These are phyloP conservation scores for Fraxinus pennsylvanica DNA, from an alignment of 257 asterid genomes.

Conservation along the genomic window DNA sequence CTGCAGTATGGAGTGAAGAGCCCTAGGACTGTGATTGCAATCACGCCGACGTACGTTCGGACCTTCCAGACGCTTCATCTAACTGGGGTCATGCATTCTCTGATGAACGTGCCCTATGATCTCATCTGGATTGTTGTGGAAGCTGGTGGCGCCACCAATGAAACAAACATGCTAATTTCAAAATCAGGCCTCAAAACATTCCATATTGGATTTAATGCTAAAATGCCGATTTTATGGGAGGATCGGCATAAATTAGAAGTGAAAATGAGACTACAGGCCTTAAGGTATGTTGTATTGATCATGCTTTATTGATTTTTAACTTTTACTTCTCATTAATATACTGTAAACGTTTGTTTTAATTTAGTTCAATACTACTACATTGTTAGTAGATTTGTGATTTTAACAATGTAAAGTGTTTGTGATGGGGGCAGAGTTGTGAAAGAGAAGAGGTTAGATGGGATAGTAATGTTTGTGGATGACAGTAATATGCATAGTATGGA, in stretches of 20 bases:
- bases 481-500: conserved; percentile 95
- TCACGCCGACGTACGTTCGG: conserved; percentile 91
- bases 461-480: conserved; percentile 91
- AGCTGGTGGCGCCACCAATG: conserved; percentile 79
- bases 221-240: conserved; percentile 86
- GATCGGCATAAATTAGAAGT: conserved; percentile 81
- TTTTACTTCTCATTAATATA: background rate
- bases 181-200: conserved; percentile 67
- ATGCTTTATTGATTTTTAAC: background rate
- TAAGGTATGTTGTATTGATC: conserved; percentile 54
- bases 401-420: conserved; percentile 10
- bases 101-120: conserved; percentile 84
- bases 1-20: conserved; percentile 75
- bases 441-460: conserved; percentile 76
- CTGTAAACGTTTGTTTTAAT: background rate
- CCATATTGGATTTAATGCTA: conserved; percentile 62
- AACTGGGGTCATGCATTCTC: conserved; percentile 89
- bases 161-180: conserved; percentile 66
- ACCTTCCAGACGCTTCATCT: conserved; percentile 94
- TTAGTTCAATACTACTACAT: background rate
- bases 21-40: conserved; percentile 69
- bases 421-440: conserved; percentile 58
- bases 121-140: conserved; percentile 92
- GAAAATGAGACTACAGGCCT: conserved; percentile 81
- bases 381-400: conserved; percentile 13